A percentile compares a stretch with the other conserved stretches of the same genome.
Evolutionary conservation across 257 asterid genomes (phyloP).

Genomic region (Anisodus acutangulus): DNA sequence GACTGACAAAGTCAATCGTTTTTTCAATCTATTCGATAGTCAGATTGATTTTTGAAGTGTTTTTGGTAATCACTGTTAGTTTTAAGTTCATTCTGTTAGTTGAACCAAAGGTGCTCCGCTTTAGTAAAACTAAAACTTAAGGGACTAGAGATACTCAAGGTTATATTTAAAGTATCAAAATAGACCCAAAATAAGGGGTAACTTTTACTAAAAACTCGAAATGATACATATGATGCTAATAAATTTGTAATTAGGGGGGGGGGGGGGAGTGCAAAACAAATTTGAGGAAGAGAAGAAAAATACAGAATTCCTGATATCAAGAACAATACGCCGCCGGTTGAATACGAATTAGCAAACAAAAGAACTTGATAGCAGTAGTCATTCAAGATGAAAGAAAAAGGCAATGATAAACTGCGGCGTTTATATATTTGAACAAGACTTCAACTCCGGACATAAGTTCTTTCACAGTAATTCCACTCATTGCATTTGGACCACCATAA

Average conservation of each 20-base stretch:
- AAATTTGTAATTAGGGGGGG: too few relatives aligned
- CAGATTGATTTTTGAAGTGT: too few relatives aligned
- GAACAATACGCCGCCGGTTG: not conserved
- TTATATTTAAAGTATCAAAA: too few relatives aligned
- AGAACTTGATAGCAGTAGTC: not conserved
- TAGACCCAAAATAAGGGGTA: too few relatives aligned
- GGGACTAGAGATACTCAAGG: too few relatives aligned
- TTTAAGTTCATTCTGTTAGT: not conserved
- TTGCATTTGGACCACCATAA: not conserved
- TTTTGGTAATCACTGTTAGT: too few relatives aligned
- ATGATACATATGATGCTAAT: too few relatives aligned
- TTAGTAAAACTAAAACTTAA: too few relatives aligned
- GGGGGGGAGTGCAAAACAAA: not conserved
- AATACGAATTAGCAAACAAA: not conserved
- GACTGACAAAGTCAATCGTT: too few relatives aligned
- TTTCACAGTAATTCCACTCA: not conserved
- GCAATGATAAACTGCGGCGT: not conserved
- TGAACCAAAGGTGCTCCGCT: too few relatives aligned
- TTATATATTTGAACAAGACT: not conserved
- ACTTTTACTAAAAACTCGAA: too few relatives aligned
- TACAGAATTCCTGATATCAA: not conserved
- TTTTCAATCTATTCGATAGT: too few relatives aligned
- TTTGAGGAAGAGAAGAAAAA: not conserved
- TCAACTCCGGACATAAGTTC: not conserved
- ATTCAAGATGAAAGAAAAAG: not conserved